Base-by-base conservation (phyloP, 108 stramenopile genomes). In the Nitzschia palea region DNA sequence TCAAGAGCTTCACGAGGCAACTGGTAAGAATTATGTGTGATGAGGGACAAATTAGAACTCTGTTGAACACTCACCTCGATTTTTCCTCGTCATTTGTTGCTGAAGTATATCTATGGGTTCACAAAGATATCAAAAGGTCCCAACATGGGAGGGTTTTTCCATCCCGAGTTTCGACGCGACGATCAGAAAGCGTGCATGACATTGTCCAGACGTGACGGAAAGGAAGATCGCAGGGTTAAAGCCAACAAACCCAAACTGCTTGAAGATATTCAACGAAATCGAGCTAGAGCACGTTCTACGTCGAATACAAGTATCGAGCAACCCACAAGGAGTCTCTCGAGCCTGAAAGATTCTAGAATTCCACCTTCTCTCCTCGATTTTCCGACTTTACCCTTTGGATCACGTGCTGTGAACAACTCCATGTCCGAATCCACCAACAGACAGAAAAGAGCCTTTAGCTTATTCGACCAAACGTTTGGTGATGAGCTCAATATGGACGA, bases 71-170 rank as follows among this genome's bases (percentile, higher is more conserved):
- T 42, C 40, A 42, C 14, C 14, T 42, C 12, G 40, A 42, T 42
- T 42, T 14, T 51, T 40, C 8, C 37, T 40, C 37, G 14, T 40
- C 14, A 10, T 22, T 20, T 6, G 5, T 20, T 51, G 8, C 18
- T 23, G 74, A 70, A 78, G 28, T 59, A 74, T 47, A 22, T 74
- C 15, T 74, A 67, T 51, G 73, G 73, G 9, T 74, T 74, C 33
- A 42, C 52, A 8, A 51, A 36, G 44, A 32, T 74, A 47, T 28
- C 34, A 20, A 25, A 50, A 28, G 88, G 88, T 12, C 45, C 62
- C 6, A 79, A 84, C 52, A 65, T 55, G 28, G 54, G 54, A 17
- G 54, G 54, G 27, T 55, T 55, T 29, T 55, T 55, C 31, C 54
- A 55, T 17, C 54, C 54, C 12, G 54, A 55, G 9, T 55, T 55